Percentiles rank a stretch among this genome's conserved stretches.
Evolutionary conservation across 108 stramenopile genomes (phyloP).

Genomic region (Mediolabrus comicus): DNA sequence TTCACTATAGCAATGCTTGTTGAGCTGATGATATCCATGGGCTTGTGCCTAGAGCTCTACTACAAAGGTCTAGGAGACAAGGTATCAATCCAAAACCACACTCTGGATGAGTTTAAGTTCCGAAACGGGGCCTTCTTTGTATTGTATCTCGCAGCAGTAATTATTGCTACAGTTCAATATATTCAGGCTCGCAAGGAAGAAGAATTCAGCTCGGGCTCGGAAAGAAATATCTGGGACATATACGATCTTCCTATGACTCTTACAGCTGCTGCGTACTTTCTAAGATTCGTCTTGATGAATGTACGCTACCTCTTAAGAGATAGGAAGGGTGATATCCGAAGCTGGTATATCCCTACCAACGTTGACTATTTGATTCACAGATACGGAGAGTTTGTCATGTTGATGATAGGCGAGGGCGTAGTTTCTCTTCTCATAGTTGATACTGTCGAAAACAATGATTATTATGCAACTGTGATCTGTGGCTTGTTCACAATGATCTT

Average conservation of each 20-base stretch:
- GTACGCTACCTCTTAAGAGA: not conserved
- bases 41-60: slow-evolving; percentile 9
- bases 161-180: not conserved
- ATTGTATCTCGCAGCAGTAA: slow-evolving; percentile 3
- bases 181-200: not conserved
- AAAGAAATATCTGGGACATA: not conserved
- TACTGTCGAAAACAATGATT: not conserved
- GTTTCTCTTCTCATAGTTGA: slow-evolving; percentile 58
- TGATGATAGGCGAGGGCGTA: slow-evolving; percentile 72
- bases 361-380: slow-evolving; percentile 64
- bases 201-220: not conserved
- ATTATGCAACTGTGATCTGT: not conserved
- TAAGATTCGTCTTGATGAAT: not conserved
- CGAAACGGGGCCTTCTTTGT: not conserved
- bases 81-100: slow-evolving; percentile 15
- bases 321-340: slow-evolving; percentile 4
- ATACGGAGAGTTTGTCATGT: slow-evolving; percentile 73
- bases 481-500: slow-evolving; percentile 1
- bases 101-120: not conserved
- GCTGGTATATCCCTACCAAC: not conserved
- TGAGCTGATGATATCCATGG: slow-evolving; percentile 1
- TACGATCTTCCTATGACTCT: slow-evolving; percentile 22
- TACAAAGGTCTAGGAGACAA: slow-evolving; percentile 7
- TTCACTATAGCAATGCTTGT: not conserved
- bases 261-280: not conserved